Conservation (phyloP, 2,329 filamentous ascomycete genomes). For the Penicillium sp. region DNA sequence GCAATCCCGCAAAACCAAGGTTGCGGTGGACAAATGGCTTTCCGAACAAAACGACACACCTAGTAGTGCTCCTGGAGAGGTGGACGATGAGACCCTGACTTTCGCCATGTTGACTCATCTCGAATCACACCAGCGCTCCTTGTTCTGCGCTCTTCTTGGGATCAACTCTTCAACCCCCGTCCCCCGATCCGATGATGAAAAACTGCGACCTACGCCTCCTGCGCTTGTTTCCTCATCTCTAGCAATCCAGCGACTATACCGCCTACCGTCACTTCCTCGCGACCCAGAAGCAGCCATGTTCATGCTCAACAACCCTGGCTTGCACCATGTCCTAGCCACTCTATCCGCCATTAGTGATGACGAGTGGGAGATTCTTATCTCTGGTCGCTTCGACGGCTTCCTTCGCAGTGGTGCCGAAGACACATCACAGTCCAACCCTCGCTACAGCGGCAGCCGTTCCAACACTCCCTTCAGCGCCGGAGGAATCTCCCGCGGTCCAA, state of each 20-base stretch:
- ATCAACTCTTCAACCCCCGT: constrained; percentile 59
- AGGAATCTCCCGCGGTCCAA: constrained; percentile 36
- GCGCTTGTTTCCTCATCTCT: constrained; percentile 72
- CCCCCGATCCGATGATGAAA: constrained; percentile 61
- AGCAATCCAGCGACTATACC: constrained; percentile 82
- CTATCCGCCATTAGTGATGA: constrained; percentile 82
- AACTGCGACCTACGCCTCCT: constrained; percentile 65
- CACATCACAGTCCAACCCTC: constrained; percentile 26
- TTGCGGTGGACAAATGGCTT: constrained; percentile 89
- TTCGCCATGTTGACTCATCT: constrained; percentile 93
- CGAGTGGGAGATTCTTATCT: constrained; percentile 96
- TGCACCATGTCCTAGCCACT: constrained; percentile 85
- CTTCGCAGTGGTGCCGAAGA: constrained; percentile 87
- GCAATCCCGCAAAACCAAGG: constrained; percentile 87
- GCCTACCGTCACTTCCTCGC: constrained; percentile 68
- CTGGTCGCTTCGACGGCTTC: constrained; percentile 93
- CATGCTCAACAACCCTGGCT: constrained; percentile 74
- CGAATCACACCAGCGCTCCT: constrained; percentile 69
- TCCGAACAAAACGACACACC: constrained; percentile 72
- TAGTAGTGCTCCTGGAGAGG: constrained; percentile 76
- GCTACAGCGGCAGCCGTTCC: constrained; percentile 42
- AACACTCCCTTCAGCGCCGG: constrained; percentile 34
- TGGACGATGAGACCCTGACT: constrained; percentile 89
- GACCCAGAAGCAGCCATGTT: constrained; percentile 86
- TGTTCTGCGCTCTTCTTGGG: constrained; percentile 77